Evolutionary conservation across 148 eudicot species (phyloP).

Genomic region (Nepenthes mirabilis): DNA sequence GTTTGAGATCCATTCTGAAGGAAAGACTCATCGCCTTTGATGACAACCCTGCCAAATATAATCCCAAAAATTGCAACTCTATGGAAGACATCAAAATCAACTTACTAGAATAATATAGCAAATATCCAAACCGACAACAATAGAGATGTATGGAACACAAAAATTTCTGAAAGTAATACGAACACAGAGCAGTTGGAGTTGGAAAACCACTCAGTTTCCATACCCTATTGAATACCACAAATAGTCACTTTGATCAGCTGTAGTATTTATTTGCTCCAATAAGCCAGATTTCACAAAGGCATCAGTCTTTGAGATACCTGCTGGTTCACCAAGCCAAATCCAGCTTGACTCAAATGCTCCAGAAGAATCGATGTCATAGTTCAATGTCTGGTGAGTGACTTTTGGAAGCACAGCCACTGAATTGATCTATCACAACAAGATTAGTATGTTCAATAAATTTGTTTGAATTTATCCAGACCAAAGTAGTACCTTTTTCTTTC

Average conservation of each 20-base stretch:
- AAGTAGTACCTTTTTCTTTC: too few species aligned
- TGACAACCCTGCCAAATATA: conserved; percentile 31
- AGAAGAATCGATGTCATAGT: conserved; percentile 25
- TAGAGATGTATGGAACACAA: not conserved
- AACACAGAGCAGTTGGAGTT: not conserved
- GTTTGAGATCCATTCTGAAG: conserved; percentile 62
- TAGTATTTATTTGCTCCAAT: conserved; percentile 81
- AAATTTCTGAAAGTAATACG: not conserved
- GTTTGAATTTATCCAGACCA: not conserved
- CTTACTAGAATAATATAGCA: not conserved
- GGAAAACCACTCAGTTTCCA: not conserved
- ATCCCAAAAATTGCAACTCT: not conserved
- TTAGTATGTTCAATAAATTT: not conserved
- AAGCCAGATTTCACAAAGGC: conserved; percentile 54
- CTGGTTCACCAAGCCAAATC: conserved; percentile 77
- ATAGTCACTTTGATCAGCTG: conserved; percentile 88
- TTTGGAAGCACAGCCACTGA: conserved; percentile 45
- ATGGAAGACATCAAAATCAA: not conserved
- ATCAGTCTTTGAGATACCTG: conserved; percentile 59
- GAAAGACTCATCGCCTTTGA: conserved; percentile 51
- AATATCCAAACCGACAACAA: not conserved
- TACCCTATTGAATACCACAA: conserved; percentile 94
- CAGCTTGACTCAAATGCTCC: conserved; percentile 41
- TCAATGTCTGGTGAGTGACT: conserved; percentile 27
- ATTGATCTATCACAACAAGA: conserved; percentile 47